These are phyloP conservation scores for Globisporangium mamillatum DNA, from an alignment of 352 stramenopile genomes.

Conservation along the genomic window DNA sequence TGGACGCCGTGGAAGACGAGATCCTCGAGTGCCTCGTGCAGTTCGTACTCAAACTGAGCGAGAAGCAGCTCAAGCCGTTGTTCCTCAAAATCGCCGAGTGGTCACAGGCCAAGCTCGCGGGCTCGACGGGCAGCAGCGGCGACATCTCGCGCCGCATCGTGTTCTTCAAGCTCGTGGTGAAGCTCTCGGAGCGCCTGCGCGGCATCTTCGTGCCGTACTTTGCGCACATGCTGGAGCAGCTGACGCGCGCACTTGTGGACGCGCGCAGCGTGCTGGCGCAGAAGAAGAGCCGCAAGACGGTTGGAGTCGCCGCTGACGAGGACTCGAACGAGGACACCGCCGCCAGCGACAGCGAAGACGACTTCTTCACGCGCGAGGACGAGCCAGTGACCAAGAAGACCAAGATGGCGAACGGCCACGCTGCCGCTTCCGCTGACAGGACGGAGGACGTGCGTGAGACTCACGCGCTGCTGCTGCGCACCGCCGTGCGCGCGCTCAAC, in stretches of 20 bases:
- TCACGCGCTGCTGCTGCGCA: constrained; percentile 48
- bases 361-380: constrained; percentile 50
- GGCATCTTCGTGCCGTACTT: constrained; percentile 90
- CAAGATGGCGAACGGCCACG: constrained; percentile 37
- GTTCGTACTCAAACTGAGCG: constrained; percentile 85
- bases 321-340: constrained; percentile 32
- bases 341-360: constrained; percentile 47
- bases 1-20: constrained; percentile 75
- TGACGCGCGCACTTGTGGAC: constrained; percentile 45
- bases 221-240: constrained; percentile 64
- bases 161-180: constrained; percentile 80
- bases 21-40: constrained; percentile 72
- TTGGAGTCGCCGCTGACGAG: constrained; percentile 16
- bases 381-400: constrained; percentile 49
- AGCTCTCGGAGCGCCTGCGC: constrained; percentile 76
- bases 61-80: constrained; percentile 88
- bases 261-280: constrained; percentile 47
- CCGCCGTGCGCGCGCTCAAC: constrained; percentile 66
- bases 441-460: constrained; percentile 29
- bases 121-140: constrained; percentile 18
- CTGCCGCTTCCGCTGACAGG: constrained; percentile 3
- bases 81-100: constrained; percentile 86
- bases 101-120: constrained; percentile 41
- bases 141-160: constrained; percentile 59
- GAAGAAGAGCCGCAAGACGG: constrained; percentile 29